These are phyloP conservation scores for Starmerella geochares DNA, from an alignment of 805 yeast genomes.

Conservation along the genomic window DNA sequence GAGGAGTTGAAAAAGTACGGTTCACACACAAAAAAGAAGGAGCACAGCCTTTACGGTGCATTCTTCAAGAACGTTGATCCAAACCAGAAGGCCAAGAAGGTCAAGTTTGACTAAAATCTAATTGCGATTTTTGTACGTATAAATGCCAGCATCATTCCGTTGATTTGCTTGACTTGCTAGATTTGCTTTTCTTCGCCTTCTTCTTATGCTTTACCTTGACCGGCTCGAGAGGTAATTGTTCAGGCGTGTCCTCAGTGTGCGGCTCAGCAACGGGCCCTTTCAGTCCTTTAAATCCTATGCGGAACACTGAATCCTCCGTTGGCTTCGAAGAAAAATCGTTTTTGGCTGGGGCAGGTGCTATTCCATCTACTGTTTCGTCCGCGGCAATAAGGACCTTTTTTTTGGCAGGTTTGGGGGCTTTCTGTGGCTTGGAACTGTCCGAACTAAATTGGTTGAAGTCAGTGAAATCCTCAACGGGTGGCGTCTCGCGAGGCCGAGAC, in stretches of 20 bases:
- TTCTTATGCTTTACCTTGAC: conserved; percentile 30
- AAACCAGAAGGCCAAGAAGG: conserved; percentile 72
- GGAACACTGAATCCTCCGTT: conserved; percentile 22
- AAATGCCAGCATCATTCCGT: too few relatives aligned
- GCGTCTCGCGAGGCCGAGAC: conserved; percentile 4
- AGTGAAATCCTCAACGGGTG: not conserved
- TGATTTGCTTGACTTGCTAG: conserved; percentile 1
- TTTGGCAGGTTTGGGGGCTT: conserved; percentile 13
- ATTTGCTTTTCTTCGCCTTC: conserved; percentile 23
- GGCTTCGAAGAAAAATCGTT: not conserved
- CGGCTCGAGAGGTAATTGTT: conserved; percentile 12
- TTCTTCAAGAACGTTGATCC: conserved; percentile 88
- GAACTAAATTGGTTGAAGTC: not conserved
- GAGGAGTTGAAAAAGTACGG: conserved; percentile 91
- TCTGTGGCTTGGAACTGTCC: conserved; percentile 5
- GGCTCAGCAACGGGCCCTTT: not conserved
- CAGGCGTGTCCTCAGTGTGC: conserved; percentile 5
- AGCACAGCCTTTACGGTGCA: conserved; percentile 96
- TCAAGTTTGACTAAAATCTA: conserved; percentile 51
- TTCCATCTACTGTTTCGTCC: conserved; percentile 30
- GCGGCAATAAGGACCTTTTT: conserved; percentile 29
- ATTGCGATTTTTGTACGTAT: not conserved
- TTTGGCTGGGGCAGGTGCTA: too few relatives aligned
- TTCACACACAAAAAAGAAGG: conserved; percentile 95
- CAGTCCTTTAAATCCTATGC: conserved; percentile 24